These are phyloP conservation scores for Peniophora sp. DNA, from an alignment of 1,284 basidiomycete species.

Conservation along the genomic window DNA sequence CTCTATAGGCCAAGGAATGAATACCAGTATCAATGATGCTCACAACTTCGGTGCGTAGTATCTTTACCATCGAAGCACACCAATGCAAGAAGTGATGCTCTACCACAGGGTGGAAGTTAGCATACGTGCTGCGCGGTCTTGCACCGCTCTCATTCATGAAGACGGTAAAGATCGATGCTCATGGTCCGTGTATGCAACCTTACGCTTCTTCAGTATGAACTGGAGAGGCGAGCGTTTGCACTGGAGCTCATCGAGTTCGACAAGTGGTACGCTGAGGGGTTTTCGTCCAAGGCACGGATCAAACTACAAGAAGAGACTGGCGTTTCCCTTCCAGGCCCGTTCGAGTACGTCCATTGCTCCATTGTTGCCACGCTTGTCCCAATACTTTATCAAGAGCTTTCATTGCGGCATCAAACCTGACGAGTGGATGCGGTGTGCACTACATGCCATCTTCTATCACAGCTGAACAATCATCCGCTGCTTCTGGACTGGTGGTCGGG, in stretches of 20 bases:
- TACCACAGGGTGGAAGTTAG: constrained; percentile 65
- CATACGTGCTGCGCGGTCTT: constrained; percentile 65
- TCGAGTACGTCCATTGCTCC: neutral
- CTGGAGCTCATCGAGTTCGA: constrained; percentile 80
- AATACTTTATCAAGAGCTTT: constrained; percentile 34
- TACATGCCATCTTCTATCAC: constrained; percentile 51
- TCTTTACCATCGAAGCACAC: neutral
- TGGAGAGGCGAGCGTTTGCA: constrained; percentile 66
- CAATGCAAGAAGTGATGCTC: neutral
- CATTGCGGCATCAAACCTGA: constrained; percentile 50
- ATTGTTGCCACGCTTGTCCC: neutral
- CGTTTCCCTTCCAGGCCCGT: constrained; percentile 7
- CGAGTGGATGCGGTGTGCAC: constrained; percentile 58
- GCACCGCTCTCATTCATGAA: constrained; percentile 57
- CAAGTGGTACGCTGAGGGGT: constrained; percentile 63
- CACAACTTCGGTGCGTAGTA: constrained; percentile 58
- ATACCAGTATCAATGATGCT: constrained; percentile 76
- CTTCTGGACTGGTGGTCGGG: constrained; percentile 44
- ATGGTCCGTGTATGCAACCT: neutral
- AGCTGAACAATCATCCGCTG: constrained; percentile 34
- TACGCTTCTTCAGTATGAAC: constrained; percentile 45
- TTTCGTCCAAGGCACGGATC: constrained; percentile 68
- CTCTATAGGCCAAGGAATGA: constrained; percentile 63
- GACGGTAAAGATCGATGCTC: constrained; percentile 40
- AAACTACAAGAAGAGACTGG: constrained; percentile 51